These are phyloP conservation scores for Lenzites betulinus DNA, from an alignment of 768 basidiomycete species.

Conservation along the genomic window DNA sequence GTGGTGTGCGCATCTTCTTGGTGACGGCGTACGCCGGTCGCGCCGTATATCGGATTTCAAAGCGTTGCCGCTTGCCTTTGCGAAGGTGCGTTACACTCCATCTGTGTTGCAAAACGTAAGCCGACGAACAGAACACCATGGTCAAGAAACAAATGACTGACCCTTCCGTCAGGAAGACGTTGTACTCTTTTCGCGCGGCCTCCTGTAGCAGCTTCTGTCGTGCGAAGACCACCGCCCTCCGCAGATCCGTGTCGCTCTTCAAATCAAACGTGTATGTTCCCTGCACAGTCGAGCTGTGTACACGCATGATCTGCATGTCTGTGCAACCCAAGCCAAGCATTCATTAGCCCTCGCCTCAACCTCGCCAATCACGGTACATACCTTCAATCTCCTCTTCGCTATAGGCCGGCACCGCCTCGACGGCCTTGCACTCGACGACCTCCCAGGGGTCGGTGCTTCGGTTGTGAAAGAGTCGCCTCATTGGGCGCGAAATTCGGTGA, in stretches of 20 bases:
- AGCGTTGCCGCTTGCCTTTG: constrained; percentile 56
- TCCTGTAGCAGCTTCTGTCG: constrained; percentile 63
- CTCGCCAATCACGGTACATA: constrained; percentile 22
- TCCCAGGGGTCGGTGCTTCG: constrained; percentile 69
- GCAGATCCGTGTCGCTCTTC: constrained; percentile 48
- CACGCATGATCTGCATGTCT: constrained; percentile 63
- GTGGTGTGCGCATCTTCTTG: constrained; percentile 45
- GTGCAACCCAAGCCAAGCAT: not conserved
- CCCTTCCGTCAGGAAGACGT: constrained; percentile 71
- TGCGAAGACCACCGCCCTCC: constrained; percentile 60
- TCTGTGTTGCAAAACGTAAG: not conserved
- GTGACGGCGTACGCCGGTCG: constrained; percentile 62
- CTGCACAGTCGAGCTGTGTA: constrained; percentile 54
- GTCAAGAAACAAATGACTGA: constrained; percentile 28
- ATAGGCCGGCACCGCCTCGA: constrained; percentile 67
- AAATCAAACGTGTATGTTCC: constrained; percentile 52
- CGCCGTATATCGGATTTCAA: constrained; percentile 70
- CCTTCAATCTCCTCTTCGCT: constrained; percentile 53
- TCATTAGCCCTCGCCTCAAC: no score
- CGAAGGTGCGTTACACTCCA: constrained; percentile 24
- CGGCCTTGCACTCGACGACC: constrained; percentile 65
- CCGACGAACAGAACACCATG: not conserved
- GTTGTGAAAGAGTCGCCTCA: constrained; percentile 38
- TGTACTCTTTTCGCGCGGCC: constrained; percentile 56
- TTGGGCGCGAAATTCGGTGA: constrained; percentile 16